Base-by-base conservation (phyloP, 2,329 filamentous ascomycete genomes). In the Clarireedia monteithiana region DNA sequence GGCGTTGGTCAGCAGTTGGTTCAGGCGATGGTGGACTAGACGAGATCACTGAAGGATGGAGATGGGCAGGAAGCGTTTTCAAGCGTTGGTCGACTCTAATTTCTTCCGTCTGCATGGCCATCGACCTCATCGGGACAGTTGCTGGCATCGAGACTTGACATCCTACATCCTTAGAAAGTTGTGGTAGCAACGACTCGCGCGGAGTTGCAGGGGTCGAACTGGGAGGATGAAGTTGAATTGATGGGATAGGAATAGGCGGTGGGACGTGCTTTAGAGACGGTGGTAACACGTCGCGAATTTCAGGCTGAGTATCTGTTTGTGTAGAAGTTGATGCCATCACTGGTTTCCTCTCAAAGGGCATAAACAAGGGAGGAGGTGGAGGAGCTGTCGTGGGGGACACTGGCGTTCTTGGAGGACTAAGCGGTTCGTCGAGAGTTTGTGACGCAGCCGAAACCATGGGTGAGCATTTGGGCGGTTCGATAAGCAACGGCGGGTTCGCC, bases 211-310 rank as follows among this genome's bases (percentile, higher is more conserved):
- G 91, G 48, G 88, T 82, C 55, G 90, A 95, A 3, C 80, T 83
- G 0, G 94, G 92, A 34, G 94, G 94, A 63, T 95, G 88, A 51
- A 99, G 89, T 55, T 89, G 88, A 67, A 99, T 99, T 62, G 85
- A 90, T 0, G 64, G 85, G 88, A 96, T 87, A 62, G 75, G 73
- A 56, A 72, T 71, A 9, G 70, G 72, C 60, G 62, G 66, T 46
- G 64, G 58, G 14, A 63, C 55, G 53, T 63, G 59, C 56, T 48
- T 64, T 40, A 63, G 60, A 39, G 64, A 61, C 47, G 56, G 59
- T 17, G 59, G 50, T 42, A 57, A 52, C 23, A 58, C 48, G 47
- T 78, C 77, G 23, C 3, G 23, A 12, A 17, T 26, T 50, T 59
- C 58, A 20, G 53, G 45, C 46, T 57, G 55, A 15, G 59, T 48